Conservation (phyloP, 2,329 filamentous ascomycete species). For the Penicillium sp. region DNA sequence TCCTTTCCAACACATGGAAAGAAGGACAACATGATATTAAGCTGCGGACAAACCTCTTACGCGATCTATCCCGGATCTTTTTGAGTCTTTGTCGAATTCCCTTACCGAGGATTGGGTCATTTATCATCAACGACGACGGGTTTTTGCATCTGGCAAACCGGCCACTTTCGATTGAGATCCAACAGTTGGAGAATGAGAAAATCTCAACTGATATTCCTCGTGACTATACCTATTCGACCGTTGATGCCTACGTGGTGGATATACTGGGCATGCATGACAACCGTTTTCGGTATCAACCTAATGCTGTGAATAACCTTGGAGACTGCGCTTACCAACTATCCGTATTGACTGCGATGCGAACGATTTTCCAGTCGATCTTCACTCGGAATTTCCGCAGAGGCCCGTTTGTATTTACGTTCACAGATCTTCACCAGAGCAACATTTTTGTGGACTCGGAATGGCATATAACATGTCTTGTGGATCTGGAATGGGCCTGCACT, state of each 20-base stretch:
- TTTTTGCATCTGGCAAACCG: slow-evolving; percentile 17
- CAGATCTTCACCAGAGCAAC: slow-evolving; percentile 40
- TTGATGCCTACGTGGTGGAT: slow-evolving; percentile 11
- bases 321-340: slow-evolving; percentile 19
- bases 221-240: slow-evolving; percentile 1
- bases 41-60: slow-evolving; percentile 23
- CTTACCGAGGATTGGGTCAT: slow-evolving; percentile 36
- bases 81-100: slow-evolving; percentile 19
- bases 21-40: slow-evolving; percentile 12
- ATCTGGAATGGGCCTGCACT: slow-evolving; percentile 19
- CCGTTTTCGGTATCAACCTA: slow-evolving; percentile 25
- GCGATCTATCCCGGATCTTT: slow-evolving; percentile 17
- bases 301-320: slow-evolving; percentile 16
- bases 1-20: slow-evolving; percentile 27
- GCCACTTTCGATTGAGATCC: slow-evolving; percentile 16
- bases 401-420: slow-evolving; percentile 37
- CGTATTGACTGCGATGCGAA: slow-evolving; percentile 31
- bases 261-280: slow-evolving; percentile 7
- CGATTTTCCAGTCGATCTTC: slow-evolving; percentile 27
- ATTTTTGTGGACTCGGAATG: slow-evolving; percentile 21
- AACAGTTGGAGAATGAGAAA: slow-evolving; percentile 10
- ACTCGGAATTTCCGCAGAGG: slow-evolving; percentile 31
- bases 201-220: slow-evolving; percentile 10
- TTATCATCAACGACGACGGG: slow-evolving; percentile 28
- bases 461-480: slow-evolving; percentile 17